Base-by-base conservation (phyloP, 2,329 filamentous ascomycete species). In the Aspergillus sp. region DNA sequence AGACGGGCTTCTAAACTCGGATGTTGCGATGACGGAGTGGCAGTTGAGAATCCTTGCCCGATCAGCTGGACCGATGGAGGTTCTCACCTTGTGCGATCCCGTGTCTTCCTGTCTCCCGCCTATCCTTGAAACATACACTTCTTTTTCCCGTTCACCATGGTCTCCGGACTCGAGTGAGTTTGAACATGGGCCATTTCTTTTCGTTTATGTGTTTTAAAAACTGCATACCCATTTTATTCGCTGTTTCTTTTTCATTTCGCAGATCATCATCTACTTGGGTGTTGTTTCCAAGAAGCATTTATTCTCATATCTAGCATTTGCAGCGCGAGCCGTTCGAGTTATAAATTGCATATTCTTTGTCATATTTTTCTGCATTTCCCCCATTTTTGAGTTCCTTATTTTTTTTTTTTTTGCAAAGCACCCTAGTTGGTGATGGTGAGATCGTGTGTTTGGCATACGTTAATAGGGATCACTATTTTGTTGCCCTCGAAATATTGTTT, bases 221-320 rank as follows among this genome's bases (percentile, higher is more conserved):
- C 62, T 62, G 62, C 61, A 65, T 65, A 64, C 62, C 63, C 63
- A 56, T 60, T 58, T 60, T 55, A 57, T 63, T 59, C 25, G 54
- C 58, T 52, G 59, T 59, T 53, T 50, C 59, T 58, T 56, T 54
- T 57, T 54, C 58, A 56, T 57, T 49, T 56, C 49, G 53, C 61
- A 60, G 59, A 57, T 54, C 55, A 57, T 60, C 58, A 30, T 30
- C 59, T 52, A 62, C 60, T 59, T 66, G 60, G 62, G 63, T 64
- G 59, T 56, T 53, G 53, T 60, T 39, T 19, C 19, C 37, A 19
- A 35, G 33, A 35, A 35, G 58, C 53, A 58, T 59, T 58, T 60
- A 53, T 61, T 66, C 61, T 55, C 60, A 63, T 38, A 66, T 65
- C 65, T 71, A 68, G 68, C 69, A 72, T 72, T 71, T 68, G 68